Percentiles rank a stretch among this genome's conserved stretches.
Conservation (phyloP, 2,329 filamentous ascomycete genomes). For the Clarireedia monteithiana region DNA sequence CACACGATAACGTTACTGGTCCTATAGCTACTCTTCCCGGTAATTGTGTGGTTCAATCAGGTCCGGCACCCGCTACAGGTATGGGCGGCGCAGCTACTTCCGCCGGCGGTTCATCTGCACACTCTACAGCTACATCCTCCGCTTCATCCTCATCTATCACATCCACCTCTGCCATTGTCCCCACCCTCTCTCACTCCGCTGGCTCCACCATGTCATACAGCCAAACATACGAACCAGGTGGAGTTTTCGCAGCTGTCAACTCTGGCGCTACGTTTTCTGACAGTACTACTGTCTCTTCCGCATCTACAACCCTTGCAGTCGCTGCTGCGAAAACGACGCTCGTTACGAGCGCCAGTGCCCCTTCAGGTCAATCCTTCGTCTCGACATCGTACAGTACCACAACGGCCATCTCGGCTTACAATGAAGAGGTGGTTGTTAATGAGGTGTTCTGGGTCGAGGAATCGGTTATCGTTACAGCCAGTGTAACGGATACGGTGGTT, state of each 20-base stretch:
- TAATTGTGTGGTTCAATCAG: constrained; percentile 40
- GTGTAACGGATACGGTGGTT: not conserved
- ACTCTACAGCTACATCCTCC: constrained; percentile 11
- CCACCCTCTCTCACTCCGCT: constrained; percentile 26
- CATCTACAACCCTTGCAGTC: not conserved
- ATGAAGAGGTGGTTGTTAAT: constrained; percentile 34
- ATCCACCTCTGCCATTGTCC: constrained; percentile 12
- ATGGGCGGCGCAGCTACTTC: not conserved
- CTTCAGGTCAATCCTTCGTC: constrained; percentile 26
- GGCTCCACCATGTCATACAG: constrained; percentile 16
- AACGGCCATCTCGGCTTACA: constrained; percentile 27
- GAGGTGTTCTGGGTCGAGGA: constrained; percentile 52
- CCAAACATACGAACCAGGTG: constrained; percentile 24
- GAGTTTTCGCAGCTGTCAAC: constrained; percentile 25
- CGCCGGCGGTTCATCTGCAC: constrained; percentile 9
- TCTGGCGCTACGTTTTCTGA: constrained; percentile 1
- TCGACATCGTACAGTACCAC: constrained; percentile 48
- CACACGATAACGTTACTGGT: constrained; percentile 51
- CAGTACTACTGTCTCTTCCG: not conserved
- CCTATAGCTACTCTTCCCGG: constrained; percentile 56
- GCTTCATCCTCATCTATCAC: constrained; percentile 4
- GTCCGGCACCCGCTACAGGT: constrained; percentile 31
- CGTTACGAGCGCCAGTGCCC: constrained; percentile 17
- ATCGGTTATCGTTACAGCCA: constrained; percentile 29
- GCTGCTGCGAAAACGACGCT: constrained; percentile 4